phyloP scores from a whole-genome alignment of 345 rosid genomes.

The Erucastrum elatum region DNA sequence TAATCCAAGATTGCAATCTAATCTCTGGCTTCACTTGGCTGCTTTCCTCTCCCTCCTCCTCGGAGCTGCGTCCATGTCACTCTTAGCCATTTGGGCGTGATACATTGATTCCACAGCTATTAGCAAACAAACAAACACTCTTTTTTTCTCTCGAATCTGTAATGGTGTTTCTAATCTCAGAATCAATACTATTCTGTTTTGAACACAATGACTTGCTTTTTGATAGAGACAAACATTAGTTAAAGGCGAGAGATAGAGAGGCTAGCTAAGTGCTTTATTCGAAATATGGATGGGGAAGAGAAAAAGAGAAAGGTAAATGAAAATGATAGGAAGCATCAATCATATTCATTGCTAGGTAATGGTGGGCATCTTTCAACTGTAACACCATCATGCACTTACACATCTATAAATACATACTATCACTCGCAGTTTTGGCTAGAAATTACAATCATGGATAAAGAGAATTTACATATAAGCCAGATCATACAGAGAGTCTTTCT shows the following conservation, averaged over 20 bases:
- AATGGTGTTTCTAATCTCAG: background rate
- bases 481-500: background rate
- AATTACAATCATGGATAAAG: slow-evolving; percentile 25
- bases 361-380: slow-evolving; percentile 21
- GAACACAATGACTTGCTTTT: slow-evolving; percentile 9
- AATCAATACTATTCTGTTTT: slow-evolving; percentile 38
- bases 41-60: slow-evolving; percentile 58
- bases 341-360: background rate
- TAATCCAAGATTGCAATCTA: slow-evolving; percentile 56
- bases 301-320: slow-evolving; percentile 13
- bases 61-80: slow-evolving; percentile 66
- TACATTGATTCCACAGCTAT: background rate
- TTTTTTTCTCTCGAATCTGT: slow-evolving; percentile 32
- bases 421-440: slow-evolving; percentile 16
- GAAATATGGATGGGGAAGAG: slow-evolving; percentile 6
- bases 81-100: slow-evolving; percentile 71
- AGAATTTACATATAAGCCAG: slow-evolving; percentile 21
- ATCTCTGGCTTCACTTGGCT: slow-evolving; percentile 53
- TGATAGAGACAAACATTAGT: slow-evolving; percentile 25
- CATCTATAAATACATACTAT: slow-evolving; percentile 11
- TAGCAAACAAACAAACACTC: slow-evolving; percentile 15
- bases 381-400: slow-evolving; percentile 22
- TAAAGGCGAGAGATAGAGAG: slow-evolving; percentile 11
- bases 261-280: slow-evolving; percentile 10
- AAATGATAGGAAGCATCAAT: slow-evolving; percentile 16